These are phyloP conservation scores for Neostapfia colusana DNA, from an alignment of 176 grass and related monocot genomes.

Conservation along the genomic window DNA sequence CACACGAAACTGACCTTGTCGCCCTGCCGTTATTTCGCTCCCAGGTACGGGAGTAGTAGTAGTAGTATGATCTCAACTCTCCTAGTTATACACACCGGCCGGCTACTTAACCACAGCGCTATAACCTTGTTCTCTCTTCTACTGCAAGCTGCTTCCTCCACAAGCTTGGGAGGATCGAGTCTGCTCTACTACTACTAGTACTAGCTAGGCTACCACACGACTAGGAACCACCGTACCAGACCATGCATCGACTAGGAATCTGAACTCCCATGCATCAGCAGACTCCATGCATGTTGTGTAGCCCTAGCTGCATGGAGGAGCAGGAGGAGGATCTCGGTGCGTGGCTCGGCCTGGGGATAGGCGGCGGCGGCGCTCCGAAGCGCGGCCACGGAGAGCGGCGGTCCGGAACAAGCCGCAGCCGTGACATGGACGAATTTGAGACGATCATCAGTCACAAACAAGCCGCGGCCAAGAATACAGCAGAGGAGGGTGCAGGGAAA, in stretches of 20 bases:
- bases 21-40: slow-evolving; percentile 9
- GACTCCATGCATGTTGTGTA: background rate
- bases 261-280: background rate
- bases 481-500: background rate
- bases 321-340: slow-evolving; percentile 39
- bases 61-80: too few species aligned
- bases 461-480: slow-evolving; percentile 5
- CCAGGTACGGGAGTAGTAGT: background rate
- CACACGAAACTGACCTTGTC: slow-evolving; percentile 54
- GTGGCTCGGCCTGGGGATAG: slow-evolving; percentile 59
- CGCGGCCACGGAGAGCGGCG: slow-evolving; percentile 22
- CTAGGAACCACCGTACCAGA: background rate
- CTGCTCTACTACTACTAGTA: background rate
- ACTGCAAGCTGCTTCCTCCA: background rate
- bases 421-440: slow-evolving; percentile 41
- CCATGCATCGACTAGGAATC: background rate
- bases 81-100: background rate
- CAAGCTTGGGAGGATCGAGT: too few species aligned
- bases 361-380: slow-evolving; percentile 12
- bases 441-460: background rate
- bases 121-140: slow-evolving; percentile 24
- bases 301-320: slow-evolving; percentile 41
- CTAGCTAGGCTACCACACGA: too few species aligned
- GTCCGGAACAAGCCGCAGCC: background rate
- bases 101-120: background rate